Percentiles rank a stretch among this genome's conserved stretches.
Conservation (phyloP, 805 yeast genomes). For the Candida palmyrensis region DNA sequence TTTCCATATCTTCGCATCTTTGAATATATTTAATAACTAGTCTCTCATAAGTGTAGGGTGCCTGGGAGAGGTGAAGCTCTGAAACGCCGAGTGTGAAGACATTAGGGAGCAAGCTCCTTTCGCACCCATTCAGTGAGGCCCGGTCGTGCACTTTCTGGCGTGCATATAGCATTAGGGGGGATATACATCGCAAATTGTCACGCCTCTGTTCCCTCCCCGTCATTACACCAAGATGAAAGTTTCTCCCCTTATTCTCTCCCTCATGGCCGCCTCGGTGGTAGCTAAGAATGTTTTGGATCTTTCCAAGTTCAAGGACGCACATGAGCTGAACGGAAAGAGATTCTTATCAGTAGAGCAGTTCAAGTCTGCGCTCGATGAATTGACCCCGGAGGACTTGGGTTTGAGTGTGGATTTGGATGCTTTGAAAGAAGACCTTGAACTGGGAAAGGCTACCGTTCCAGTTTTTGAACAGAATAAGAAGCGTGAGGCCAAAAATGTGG, state of each 20-base stretch:
- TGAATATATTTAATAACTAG: no score
- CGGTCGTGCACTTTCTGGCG: no score
- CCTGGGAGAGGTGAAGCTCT: no score
- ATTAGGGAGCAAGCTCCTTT: no score
- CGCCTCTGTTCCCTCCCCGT: no score
- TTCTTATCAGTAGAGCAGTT: neutral
- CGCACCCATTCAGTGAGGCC: no score
- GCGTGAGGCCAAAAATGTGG: conserved; percentile 13
- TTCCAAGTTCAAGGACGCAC: neutral
- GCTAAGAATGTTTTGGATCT: conserved; percentile 11
- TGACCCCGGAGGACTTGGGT: neutral
- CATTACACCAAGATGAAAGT: conserved; percentile 6
- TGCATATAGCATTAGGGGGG: no score
- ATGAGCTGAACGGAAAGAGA: conserved; percentile 1
- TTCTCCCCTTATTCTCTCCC: conserved; percentile 2
- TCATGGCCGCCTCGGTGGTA: conserved; percentile 3
- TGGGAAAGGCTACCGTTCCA: no score
- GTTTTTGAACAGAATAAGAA: conserved; percentile 6
- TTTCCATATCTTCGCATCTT: no score
- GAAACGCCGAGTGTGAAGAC: no score
- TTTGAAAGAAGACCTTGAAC: conserved; percentile 6
- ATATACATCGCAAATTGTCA: no score
- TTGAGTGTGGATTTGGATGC: conserved; percentile 8
- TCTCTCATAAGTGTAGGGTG: no score
- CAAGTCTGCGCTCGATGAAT: neutral